Base-by-base conservation (phyloP, 148 eudicot species). In the Vaccinium macrocarpon region DNA sequence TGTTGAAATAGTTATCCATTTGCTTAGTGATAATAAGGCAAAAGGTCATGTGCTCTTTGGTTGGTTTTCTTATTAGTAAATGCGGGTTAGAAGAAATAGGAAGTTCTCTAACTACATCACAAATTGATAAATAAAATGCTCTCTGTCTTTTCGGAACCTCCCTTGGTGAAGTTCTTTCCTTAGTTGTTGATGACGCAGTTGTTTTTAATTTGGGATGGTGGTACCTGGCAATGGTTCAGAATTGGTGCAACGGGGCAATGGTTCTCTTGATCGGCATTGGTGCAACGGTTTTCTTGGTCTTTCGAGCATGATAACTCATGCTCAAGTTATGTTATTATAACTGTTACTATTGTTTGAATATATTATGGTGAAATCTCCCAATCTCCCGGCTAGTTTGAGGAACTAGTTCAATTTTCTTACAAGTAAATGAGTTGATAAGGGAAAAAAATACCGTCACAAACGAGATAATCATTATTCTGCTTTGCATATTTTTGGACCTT, bases 401-500 rank as follows among this genome's bases (percentile, higher is more conserved):
- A 64, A 64, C 13, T 23, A 64, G 70, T 23, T 64, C 2, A 32
- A 64, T 64, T 64, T 9, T 64, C 70, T 23, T 64, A 64, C 70
- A 64, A 64, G 29, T 64, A n/a, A 9, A 64, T 64, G 70, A 27
- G 70, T 29, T 13, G 3, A n/a, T 62, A 7, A 0, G 35, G 35
- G 2, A 32, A 42, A 64, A n/a, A n/a, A 27, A 64, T 1, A n/a
- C 23, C 2, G 29, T 23, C 1, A 8, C 9, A 64, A 64, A 8
- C 1, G 14, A 23, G 29, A 64, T n/a, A 64, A 62, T 23, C 10
- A n/a, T 62, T 62, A 62, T 4, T 9, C 29, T 9, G 19, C 27
- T 62, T 62, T 62, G 68, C 68, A 61, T 62, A 27, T 62, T 62
- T 61, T 62, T 62, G 70, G 70, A 62, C 70, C 27, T 62, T 27